Conservation (phyloP, 2,329 filamentous ascomycete species). For the Coniella lustricola region DNA sequence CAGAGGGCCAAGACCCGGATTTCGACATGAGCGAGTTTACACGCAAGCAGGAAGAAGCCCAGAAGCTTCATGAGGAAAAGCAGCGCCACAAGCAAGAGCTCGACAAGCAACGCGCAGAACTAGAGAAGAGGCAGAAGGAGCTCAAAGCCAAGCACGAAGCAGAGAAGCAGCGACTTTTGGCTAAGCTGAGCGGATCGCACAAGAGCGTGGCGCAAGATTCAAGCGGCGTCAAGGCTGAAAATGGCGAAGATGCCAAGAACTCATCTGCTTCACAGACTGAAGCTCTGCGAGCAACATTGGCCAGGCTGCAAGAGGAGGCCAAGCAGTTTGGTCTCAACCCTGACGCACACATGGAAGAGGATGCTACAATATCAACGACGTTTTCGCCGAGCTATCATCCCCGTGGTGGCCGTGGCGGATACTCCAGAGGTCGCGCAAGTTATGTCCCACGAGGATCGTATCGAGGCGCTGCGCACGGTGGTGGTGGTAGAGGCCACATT, state of each 20-base stretch:
- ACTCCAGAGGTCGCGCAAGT: slow-evolving; percentile 14
- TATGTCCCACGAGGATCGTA: slow-evolving; percentile 28
- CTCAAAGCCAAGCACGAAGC: slow-evolving; percentile 57
- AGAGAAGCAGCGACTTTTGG: slow-evolving; percentile 55
- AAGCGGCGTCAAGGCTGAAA: slow-evolving; percentile 16
- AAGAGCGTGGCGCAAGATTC: slow-evolving; percentile 18
- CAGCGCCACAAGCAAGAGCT: slow-evolving; percentile 55
- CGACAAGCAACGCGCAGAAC: slow-evolving; percentile 52
- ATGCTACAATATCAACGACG: slow-evolving; percentile 17
- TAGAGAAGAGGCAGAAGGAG: slow-evolving; percentile 58
- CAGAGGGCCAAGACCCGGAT: slow-evolving; percentile 36
- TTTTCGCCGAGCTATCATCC: slow-evolving; percentile 28
- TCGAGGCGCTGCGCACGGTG: slow-evolving; percentile 28
- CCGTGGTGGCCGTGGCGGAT: slow-evolving; percentile 19
- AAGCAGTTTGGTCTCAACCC: slow-evolving; percentile 62
- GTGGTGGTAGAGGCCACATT: slow-evolving; percentile 37
- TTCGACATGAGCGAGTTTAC: slow-evolving; percentile 65
- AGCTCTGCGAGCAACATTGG: slow-evolving; percentile 62
- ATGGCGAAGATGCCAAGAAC: slow-evolving; percentile 21
- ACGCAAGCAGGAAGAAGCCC: slow-evolving; percentile 63
- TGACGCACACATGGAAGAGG: slow-evolving; percentile 38
- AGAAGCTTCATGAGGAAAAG: slow-evolving; percentile 61
- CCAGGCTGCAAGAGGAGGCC: slow-evolving; percentile 67
- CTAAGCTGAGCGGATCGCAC: slow-evolving; percentile 43
- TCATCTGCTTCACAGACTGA: slow-evolving; percentile 45